Base-by-base conservation (phyloP, 306 rosid species). In the Trichosanthes cucumerina region DNA sequence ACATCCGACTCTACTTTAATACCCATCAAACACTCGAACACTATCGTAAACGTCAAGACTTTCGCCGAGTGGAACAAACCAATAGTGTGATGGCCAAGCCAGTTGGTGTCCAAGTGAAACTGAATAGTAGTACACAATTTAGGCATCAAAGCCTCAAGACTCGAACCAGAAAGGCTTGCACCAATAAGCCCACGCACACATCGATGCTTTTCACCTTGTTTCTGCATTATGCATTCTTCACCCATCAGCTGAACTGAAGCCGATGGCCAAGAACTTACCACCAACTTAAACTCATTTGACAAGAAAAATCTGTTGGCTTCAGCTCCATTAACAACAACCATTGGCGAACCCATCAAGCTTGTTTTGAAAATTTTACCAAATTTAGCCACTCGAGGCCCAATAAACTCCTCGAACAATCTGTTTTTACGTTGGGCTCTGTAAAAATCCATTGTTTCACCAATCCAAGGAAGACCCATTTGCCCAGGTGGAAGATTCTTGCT, bases 161-260 rank as follows among this genome's bases (percentile, higher is more conserved):
- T 91, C 12, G 82, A 79, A 66, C 79, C 54, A n/a, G 88, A 82
- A 64, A 93, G 87, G 59, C 81, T 89, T 4, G 88, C 63, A 47
- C 83, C 83, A 2, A 93, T 88, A 21, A 91, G 66, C 9, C 86
- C 83, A 0, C 89, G 86, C n/a, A 91, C 92, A 83, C 68, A 75
- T 0, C 92, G 85, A 60, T 93, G 98, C n/a, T 83, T 69, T 53
- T 89, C 90, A 0, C 96, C 89, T 28, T 90, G 88, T 65, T 89
- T 90, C 81, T 89, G 90, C 96, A 93, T 91, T 75, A 91, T 91
- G 1, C 90, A 91, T 82, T 91, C 83, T 49, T 66, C 85, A 60
- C 97, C 98, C 98, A 93, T 91, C 81, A 91, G 91, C 86, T 93
- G 88, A 79, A 93, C 93, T 11, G 93, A 83, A 6, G 91, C 74